Evolutionary conservation across 192 early-diverging fungal species (phyloP), one percentile per base, ranked within the genome.

Genomic region (Backusella mclennaniae): DNA sequence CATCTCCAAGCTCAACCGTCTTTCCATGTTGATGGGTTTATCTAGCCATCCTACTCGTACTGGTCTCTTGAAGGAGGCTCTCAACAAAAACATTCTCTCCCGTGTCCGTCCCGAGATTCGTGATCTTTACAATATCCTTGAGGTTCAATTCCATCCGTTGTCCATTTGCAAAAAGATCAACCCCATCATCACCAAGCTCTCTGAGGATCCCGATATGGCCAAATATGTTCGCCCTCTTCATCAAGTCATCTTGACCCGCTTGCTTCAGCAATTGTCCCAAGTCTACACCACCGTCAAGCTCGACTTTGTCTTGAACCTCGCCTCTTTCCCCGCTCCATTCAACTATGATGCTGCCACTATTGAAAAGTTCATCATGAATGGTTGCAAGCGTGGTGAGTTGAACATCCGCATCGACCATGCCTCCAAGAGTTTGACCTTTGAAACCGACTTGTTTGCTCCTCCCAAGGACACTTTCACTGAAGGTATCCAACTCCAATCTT

Each of bases 341-440:
- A 90, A 89, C 85, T 94, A 94, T 83, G 92, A 92, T 70, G 89
- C 95, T 12, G 89, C 93, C 36, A 89, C 88, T 8, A 96, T 99
- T 76, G 98, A 99, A 88, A 95, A 96, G 82, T 97, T 99, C 83
- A 95, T 99, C 75, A 97, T 99, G 95, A 93, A 96, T 85, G 98
- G 97, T 41, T 95, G 94, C 82, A 93, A 96, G 66, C 96, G 95
- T 82, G 96, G 96, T 35, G 98, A 99, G 82, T 89, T 99, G 77
- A 90, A 90, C 69, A 97, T 99, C 77, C 93, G 97, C 68, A 89
- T 99, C 73, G 95, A 99, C 87, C 96, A 99, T 86, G 89, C 91
- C 73, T 89, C 95, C 17, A 93, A 92, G 71, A 92, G 92, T 53
- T 89, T 99, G 72, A 93, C 92, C 38, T 99, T 99, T 76, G 96